These are phyloP conservation scores for Berberis vulgaris DNA, from an alignment of 164 flowering plant genomes.

Conservation along the genomic window DNA sequence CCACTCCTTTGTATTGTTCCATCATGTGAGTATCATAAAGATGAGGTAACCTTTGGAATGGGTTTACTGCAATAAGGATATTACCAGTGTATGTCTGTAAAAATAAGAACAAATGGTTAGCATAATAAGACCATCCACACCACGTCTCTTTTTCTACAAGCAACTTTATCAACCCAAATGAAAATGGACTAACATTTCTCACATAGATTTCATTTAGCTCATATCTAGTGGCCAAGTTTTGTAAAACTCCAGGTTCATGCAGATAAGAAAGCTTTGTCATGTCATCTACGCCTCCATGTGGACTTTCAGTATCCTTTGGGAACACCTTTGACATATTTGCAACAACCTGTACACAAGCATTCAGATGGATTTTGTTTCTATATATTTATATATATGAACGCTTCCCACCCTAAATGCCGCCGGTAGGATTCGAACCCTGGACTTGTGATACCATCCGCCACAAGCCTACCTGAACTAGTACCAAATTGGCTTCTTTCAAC, in stretches of 20 bases:
- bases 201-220: conserved; percentile 98
- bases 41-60: conserved; percentile 98
- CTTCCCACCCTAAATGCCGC: no score
- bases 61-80: conserved; percentile 91
- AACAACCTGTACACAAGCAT: conserved; percentile 50
- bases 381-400: not conserved
- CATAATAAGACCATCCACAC: not conserved
- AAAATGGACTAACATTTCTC: conserved; percentile 17
- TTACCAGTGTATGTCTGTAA: conserved; percentile 95
- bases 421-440: no score
- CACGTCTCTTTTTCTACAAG: not conserved
- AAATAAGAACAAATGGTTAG: conserved; percentile 4
- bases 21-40: conserved; percentile 98
- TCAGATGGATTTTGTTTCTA: not conserved
- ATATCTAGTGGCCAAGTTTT: conserved; percentile 85
- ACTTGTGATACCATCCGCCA: no score
- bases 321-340: conserved; percentile 61
- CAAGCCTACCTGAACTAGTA: no score
- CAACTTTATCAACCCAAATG: conserved; percentile 1
- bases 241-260: conserved; percentile 97
- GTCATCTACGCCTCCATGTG: conserved; percentile 99
- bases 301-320: conserved; percentile 94
- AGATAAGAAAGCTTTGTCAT: conserved; percentile 98
- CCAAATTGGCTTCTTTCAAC: no score
- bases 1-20: conserved; percentile 96